Percentiles rank a stretch among this genome's conserved stretches.
Conservation (phyloP, 768 basidiomycete species). For the Termitomyces eurrhizus region DNA sequence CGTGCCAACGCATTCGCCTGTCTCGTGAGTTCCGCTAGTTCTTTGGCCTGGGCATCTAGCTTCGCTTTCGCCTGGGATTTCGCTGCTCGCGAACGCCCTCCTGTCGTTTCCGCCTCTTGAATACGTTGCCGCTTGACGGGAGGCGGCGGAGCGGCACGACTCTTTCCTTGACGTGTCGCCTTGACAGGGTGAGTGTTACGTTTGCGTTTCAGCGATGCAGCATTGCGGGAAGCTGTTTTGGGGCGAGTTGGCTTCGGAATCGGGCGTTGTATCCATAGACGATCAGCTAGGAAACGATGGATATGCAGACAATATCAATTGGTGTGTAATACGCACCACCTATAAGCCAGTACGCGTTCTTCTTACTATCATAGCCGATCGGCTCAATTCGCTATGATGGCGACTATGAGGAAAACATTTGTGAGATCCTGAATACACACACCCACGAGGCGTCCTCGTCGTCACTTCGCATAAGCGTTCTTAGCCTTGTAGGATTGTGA, state of each 20-base stretch:
- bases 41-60: slow-evolving; percentile 64
- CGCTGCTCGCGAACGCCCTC: slow-evolving; percentile 56
- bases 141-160: slow-evolving; percentile 8
- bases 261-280: slow-evolving; percentile 83
- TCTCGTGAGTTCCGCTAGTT: slow-evolving; percentile 58
- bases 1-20: slow-evolving; percentile 33
- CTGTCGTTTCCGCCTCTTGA: slow-evolving; percentile 9
- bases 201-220: slow-evolving; percentile 35
- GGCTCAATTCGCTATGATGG: slow-evolving; percentile 71
- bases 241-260: slow-evolving; percentile 23
- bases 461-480: slow-evolving; percentile 72
- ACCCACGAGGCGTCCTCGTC: slow-evolving; percentile 82
- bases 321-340: slow-evolving; percentile 49
- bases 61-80: slow-evolving; percentile 70
- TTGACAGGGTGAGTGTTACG: slow-evolving; percentile 17
- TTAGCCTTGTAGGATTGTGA: slow-evolving; percentile 66
- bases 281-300: slow-evolving; percentile 49
- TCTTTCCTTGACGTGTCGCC: slow-evolving; percentile 13
- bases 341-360: slow-evolving; percentile 83
- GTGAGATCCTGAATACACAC: slow-evolving; percentile 22
- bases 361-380: slow-evolving; percentile 76
- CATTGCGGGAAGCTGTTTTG: slow-evolving; percentile 38
- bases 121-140: slow-evolving; percentile 21
- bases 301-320: background rate
- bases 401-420: slow-evolving; percentile 6